Conservation (phyloP, 176 grass and related monocot species). For the Cenchrus americanus region DNA sequence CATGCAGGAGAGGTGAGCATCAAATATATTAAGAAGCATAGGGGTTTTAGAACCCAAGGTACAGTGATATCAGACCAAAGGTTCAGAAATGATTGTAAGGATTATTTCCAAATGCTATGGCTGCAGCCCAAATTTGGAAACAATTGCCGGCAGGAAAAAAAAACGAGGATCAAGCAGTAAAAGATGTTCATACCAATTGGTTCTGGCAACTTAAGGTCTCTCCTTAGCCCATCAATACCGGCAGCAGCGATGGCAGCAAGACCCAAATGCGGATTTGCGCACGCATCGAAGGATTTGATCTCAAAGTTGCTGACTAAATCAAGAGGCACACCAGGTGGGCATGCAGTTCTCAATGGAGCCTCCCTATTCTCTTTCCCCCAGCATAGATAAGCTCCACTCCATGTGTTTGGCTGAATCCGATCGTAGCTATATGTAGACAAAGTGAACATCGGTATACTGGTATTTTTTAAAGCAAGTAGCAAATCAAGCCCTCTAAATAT, state of each 20-base stretch:
- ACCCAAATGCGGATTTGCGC: slow-evolving; percentile 87
- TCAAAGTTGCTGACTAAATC: slow-evolving; percentile 95
- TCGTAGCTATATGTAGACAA: slow-evolving; percentile 67
- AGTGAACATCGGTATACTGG: not conserved
- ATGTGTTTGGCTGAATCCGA: slow-evolving; percentile 89
- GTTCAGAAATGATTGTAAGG: not conserved
- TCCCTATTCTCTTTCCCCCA: slow-evolving; percentile 99
- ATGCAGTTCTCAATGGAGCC: slow-evolving; percentile 93
- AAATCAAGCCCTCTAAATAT: not conserved
- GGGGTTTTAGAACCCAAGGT: not conserved
- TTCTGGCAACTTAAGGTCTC: slow-evolving; percentile 73
- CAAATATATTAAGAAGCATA: too few species aligned
- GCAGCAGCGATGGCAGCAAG: slow-evolving; percentile 75
- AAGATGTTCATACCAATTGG: slow-evolving; percentile 63
- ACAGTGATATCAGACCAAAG: not conserved
- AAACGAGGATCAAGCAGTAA: not conserved
- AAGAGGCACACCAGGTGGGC: slow-evolving; percentile 82
- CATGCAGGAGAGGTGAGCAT: too few species aligned
- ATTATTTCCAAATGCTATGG: slow-evolving; percentile 14
- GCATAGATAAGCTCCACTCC: slow-evolving; percentile 94
- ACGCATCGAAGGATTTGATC: slow-evolving; percentile 94
- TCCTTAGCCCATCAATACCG: slow-evolving; percentile 90
- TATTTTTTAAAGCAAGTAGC: too few species aligned
- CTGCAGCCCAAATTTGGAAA: not conserved
- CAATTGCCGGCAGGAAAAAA: not conserved